phyloP scores from a whole-genome alignment of 192 early-diverging fungal species.

The Entomortierella chlamydospora region DNA sequence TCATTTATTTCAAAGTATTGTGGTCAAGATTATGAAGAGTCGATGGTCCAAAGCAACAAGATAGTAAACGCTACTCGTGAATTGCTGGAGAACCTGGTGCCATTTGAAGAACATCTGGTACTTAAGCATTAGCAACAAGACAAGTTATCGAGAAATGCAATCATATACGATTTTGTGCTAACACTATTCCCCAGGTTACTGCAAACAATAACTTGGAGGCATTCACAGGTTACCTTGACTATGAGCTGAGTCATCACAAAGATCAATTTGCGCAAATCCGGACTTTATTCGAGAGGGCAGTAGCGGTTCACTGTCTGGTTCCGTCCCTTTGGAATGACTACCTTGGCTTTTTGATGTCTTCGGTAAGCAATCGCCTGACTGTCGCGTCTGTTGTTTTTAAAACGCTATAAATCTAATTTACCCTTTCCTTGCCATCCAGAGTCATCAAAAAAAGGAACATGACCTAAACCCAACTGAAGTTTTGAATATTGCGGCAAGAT shows the following conservation, averaged over 20 bases:
- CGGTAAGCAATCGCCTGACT: slow-evolving; percentile 5
- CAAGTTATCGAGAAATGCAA: too few relatives aligned
- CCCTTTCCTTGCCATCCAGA: neutral
- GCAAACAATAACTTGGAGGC: slow-evolving; percentile 51
- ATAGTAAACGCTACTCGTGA: slow-evolving; percentile 57
- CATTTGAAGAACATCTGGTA: slow-evolving; percentile 68
- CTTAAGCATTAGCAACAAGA: neutral
- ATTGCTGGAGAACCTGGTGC: slow-evolving; percentile 56
- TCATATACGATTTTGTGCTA: too few relatives aligned
- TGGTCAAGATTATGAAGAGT: slow-evolving; percentile 64
- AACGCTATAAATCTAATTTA: neutral
- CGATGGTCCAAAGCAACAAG: slow-evolving; percentile 61
- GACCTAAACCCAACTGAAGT: slow-evolving; percentile 47
- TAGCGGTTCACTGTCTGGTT: slow-evolving; percentile 70
- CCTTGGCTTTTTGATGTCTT: slow-evolving; percentile 65
- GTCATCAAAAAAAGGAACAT: slow-evolving; percentile 44
- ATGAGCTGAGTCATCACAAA: slow-evolving; percentile 53
- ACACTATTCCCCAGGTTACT: slow-evolving; percentile 2
- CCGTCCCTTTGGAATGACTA: slow-evolving; percentile 76
- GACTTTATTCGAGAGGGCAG: slow-evolving; percentile 74
- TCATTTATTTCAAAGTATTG: slow-evolving; percentile 69
- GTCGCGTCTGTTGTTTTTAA: neutral
- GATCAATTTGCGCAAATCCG: slow-evolving; percentile 49
- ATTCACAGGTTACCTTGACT: slow-evolving; percentile 69
- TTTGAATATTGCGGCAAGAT: slow-evolving; percentile 55